Evolutionary conservation across 2,329 filamentous ascomycete species (phyloP).

Genomic region (Scedosporium apiospermum): DNA sequence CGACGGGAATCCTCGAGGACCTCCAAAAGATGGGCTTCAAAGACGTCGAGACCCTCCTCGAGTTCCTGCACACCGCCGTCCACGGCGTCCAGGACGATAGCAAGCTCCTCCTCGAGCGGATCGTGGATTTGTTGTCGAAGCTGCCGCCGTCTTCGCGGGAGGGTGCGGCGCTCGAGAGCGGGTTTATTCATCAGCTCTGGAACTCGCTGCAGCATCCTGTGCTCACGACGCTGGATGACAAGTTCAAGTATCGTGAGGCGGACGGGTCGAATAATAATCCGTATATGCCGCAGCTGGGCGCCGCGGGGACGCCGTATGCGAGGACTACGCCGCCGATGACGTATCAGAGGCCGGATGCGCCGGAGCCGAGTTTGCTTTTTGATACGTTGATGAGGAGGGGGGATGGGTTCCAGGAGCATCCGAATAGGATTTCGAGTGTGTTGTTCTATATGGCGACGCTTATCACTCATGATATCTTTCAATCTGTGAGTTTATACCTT

Average conservation of each 20-base stretch:
- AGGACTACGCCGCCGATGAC: slow-evolving; percentile 10
- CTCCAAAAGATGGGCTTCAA: slow-evolving; percentile 12
- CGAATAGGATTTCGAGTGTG: slow-evolving; percentile 31
- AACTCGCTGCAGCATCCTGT: slow-evolving; percentile 13
- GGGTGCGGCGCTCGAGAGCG: slow-evolving; percentile 10
- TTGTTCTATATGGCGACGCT: slow-evolving; percentile 36
- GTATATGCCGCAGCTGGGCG: slow-evolving; percentile 10
- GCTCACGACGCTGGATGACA: slow-evolving; percentile 10
- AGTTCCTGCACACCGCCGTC: slow-evolving; percentile 10
- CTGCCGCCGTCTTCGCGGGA: slow-evolving; percentile 9
- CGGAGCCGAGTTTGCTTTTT: slow-evolving; percentile 12
- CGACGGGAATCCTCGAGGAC: slow-evolving; percentile 10
- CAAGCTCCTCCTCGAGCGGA: slow-evolving; percentile 10
- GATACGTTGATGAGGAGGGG: slow-evolving; percentile 12
- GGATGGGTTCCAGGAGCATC: slow-evolving; percentile 16
- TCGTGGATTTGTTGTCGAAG: slow-evolving; percentile 12
- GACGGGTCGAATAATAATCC: slow-evolving; percentile 14
- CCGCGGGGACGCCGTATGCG: slow-evolving; percentile 12
- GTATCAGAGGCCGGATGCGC: slow-evolving; percentile 11
- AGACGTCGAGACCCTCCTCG: slow-evolving; percentile 11
- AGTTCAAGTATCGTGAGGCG: slow-evolving; percentile 12
- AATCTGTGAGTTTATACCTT: slow-evolving; percentile 12
- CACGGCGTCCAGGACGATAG: slow-evolving; percentile 10
- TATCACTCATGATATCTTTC: slow-evolving; percentile 37
- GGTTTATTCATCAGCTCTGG: slow-evolving; percentile 13